A percentile compares a stretch with the other conserved stretches of the same genome.
Conservation (phyloP, 768 basidiomycete genomes). For the Amanita subjunquillea region DNA sequence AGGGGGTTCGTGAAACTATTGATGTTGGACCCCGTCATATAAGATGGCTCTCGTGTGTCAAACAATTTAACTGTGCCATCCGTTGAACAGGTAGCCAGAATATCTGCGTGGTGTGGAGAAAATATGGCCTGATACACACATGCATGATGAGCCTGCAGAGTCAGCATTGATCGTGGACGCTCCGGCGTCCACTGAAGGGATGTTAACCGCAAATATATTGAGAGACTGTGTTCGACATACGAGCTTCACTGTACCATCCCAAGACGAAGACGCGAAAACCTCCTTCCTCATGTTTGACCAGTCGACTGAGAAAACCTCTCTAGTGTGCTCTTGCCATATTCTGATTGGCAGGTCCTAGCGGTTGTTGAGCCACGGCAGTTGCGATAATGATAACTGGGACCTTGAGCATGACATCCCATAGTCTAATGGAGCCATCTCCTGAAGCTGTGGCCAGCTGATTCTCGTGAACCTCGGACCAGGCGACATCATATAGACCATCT, state of each 20-base stretch:
- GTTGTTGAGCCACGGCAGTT: not conserved
- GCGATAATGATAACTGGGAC: conserved; percentile 26
- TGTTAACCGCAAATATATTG: not conserved
- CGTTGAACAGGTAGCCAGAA: conserved; percentile 75
- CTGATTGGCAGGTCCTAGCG: conserved; percentile 79
- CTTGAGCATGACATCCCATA: conserved; percentile 86
- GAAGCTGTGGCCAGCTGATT: conserved; percentile 86
- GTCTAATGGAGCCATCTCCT: conserved; percentile 81
- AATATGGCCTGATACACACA: conserved; percentile 90
- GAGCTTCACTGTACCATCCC: conserved; percentile 87
- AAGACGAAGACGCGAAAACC: conserved; percentile 76
- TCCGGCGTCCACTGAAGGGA: conserved; percentile 76
- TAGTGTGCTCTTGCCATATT: conserved; percentile 89
- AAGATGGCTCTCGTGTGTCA: conserved; percentile 62
- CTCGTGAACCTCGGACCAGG: conserved; percentile 94
- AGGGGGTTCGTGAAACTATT: conserved; percentile 59
- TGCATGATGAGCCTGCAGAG: conserved; percentile 72
- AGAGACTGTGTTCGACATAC: conserved; percentile 19
- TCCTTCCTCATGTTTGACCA: conserved; percentile 95
- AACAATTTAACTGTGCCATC: conserved; percentile 83
- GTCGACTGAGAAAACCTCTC: conserved; percentile 88
- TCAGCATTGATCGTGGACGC: conserved; percentile 64
- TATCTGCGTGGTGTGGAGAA: conserved; percentile 83
- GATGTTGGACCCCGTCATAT: conserved; percentile 35
- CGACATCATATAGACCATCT: conserved; percentile 82